Conservation (phyloP, 2,329 filamentous ascomycete genomes). For the Sporothrix variecibatus region DNA sequence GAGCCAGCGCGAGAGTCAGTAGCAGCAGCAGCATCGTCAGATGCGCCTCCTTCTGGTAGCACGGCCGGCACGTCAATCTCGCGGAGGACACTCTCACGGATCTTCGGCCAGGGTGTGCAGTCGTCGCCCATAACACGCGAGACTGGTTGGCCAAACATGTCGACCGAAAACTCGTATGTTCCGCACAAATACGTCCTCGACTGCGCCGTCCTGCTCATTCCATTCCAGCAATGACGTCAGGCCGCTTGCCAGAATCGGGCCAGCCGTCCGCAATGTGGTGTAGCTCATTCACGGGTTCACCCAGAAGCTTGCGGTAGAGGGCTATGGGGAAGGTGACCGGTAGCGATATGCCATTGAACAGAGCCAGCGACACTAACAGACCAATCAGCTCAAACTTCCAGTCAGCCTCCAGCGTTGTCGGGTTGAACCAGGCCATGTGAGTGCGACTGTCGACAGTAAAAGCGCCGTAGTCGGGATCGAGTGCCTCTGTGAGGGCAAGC, state of each 20-base stretch:
- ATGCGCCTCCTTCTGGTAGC: not conserved
- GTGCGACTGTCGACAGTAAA: slow-evolving; percentile 78
- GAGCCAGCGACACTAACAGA: slow-evolving; percentile 80
- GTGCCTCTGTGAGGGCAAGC: slow-evolving; percentile 74
- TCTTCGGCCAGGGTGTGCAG: slow-evolving; percentile 56
- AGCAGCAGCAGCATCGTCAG: not conserved
- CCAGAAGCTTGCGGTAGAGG: slow-evolving; percentile 79
- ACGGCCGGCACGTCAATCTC: slow-evolving; percentile 8
- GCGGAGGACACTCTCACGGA: slow-evolving; percentile 36
- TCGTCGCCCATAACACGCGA: slow-evolving; percentile 56
- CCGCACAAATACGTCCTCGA: slow-evolving; percentile 78
- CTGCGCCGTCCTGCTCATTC: slow-evolving; percentile 71
- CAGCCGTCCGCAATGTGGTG: slow-evolving; percentile 84
- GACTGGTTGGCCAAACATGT: slow-evolving; percentile 58
- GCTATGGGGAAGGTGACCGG: slow-evolving; percentile 85
- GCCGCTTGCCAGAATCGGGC: slow-evolving; percentile 74
- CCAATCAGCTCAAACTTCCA: slow-evolving; percentile 93
- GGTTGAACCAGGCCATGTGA: slow-evolving; percentile 84
- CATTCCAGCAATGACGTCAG: slow-evolving; percentile 73
- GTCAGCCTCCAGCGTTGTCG: slow-evolving; percentile 75
- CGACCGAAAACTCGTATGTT: slow-evolving; percentile 85
- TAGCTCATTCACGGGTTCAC: slow-evolving; percentile 66
- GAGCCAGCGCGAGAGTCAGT: not conserved
- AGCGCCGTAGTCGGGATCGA: slow-evolving; percentile 75
- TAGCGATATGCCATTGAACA: slow-evolving; percentile 91